phyloP scores from a whole-genome alignment of 129 eudicot species.

The Logfia minima region DNA sequence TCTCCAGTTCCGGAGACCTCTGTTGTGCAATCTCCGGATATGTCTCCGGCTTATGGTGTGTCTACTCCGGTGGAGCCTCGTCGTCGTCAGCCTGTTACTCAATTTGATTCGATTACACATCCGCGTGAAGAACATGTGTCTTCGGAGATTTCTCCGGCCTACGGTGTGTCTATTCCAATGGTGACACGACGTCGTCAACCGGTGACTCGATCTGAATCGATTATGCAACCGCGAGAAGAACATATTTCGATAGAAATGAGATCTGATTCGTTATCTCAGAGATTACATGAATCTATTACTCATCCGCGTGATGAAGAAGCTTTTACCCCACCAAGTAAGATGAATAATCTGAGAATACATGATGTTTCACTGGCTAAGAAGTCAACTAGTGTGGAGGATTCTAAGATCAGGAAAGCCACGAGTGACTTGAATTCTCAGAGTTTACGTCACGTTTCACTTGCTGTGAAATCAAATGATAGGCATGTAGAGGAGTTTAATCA shows the following conservation, averaged over 20 bases:
- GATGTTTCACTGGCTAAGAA: conserved; percentile 21
- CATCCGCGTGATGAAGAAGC: neutral
- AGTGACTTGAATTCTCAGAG: neutral
- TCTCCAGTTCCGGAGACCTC: conserved; percentile 22
- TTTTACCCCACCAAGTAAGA: neutral
- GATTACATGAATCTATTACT: neutral
- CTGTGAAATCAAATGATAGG: neutral
- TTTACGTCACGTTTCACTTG: neutral
- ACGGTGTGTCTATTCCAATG: neutral
- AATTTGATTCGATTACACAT: conserved; percentile 2
- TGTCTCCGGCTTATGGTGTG: neutral
- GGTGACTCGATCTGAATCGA: conserved; percentile 1
- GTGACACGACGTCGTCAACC: conserved; percentile 17
- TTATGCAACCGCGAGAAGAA: neutral
- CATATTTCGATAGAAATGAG: neutral
- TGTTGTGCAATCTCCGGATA: neutral
- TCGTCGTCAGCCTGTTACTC: conserved; percentile 5
- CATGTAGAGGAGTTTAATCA: conserved; percentile 2
- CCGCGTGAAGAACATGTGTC: neutral
- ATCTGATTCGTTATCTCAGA: conserved; percentile 17
- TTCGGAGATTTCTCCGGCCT: neutral
- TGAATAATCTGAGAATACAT: neutral
- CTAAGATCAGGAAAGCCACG: neutral
- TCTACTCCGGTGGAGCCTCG: conserved; percentile 1
- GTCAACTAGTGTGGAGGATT: neutral